phyloP scores from a whole-genome alignment of 2,329 filamentous ascomycete species.

The Botrytis tulipae region DNA sequence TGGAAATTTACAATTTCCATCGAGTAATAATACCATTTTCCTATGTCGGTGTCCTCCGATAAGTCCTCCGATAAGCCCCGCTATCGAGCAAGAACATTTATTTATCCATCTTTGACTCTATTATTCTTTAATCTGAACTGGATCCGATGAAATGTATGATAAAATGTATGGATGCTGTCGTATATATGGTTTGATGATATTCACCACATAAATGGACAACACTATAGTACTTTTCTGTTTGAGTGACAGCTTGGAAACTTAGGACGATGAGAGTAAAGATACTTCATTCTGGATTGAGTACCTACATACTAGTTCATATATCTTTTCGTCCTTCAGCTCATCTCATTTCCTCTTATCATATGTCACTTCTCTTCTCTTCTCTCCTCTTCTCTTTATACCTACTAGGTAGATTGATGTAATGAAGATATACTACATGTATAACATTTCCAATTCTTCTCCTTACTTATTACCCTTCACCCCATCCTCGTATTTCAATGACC shows the following conservation, averaged over 20 bases:
- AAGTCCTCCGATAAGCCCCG: slow-evolving; percentile 23
- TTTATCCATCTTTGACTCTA: not conserved
- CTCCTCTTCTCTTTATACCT: not conserved
- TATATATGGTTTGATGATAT: not conserved
- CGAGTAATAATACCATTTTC: slow-evolving; percentile 29
- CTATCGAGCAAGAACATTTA: not conserved
- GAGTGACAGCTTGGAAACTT: not conserved
- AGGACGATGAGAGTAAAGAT: not conserved
- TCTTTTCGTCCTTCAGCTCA: too few relatives aligned
- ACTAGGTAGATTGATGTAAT: not conserved
- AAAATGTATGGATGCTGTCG: too few relatives aligned
- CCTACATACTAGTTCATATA: too few relatives aligned
- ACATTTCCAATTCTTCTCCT: not conserved
- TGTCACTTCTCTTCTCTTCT: too few relatives aligned
- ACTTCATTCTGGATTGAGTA: not conserved
- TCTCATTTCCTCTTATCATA: too few relatives aligned
- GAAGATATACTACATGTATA: not conserved
- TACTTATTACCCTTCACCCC: too few relatives aligned
- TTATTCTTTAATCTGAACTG: not conserved
- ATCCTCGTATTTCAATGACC: not conserved
- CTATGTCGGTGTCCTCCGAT: slow-evolving; percentile 23
- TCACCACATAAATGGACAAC: not conserved
- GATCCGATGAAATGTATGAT: too few relatives aligned
- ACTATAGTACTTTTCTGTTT: not conserved
- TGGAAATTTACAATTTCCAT: slow-evolving; percentile 28